Percentiles rank a stretch among this genome's conserved stretches.
Evolutionary conservation across 345 rosid species (phyloP).

Genomic region (Eucalyptus coolabah): DNA sequence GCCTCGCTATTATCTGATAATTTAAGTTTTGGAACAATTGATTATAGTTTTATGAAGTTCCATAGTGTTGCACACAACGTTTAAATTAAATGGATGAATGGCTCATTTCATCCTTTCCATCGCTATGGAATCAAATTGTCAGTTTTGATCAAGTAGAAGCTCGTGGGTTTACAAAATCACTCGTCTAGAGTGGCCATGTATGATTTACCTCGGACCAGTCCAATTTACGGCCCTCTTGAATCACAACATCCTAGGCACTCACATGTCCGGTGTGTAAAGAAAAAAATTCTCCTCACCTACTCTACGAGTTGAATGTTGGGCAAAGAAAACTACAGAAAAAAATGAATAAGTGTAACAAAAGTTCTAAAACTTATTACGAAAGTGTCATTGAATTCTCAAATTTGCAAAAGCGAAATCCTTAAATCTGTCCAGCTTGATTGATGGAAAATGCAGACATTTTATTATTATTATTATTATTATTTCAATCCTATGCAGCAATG

Average conservation of each 20-base stretch:
- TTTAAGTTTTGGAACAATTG: no score
- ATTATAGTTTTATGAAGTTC: no score
- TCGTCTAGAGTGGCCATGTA: background rate
- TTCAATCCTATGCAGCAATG: no score
- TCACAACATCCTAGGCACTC: background rate
- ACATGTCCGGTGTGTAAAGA: background rate
- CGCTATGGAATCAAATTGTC: background rate
- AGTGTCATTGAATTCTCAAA: no score
- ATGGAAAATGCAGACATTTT: no score
- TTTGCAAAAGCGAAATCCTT: no score
- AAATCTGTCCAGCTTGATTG: rapidly evolving
- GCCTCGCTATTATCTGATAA: no score
- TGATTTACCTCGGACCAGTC: no score
- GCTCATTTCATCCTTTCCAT: background rate
- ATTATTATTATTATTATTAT: no score
- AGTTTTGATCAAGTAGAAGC: background rate
- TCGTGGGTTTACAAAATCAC: rapidly evolving
- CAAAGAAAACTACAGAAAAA: no score
- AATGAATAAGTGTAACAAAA: rapidly evolving
- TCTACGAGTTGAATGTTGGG: background rate
- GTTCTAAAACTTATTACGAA: no score
- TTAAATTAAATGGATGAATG: background rate
- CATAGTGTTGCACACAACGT: rapidly evolving
- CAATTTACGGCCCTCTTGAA: background rate
- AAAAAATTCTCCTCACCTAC: rapidly evolving